phyloP scores from a whole-genome alignment of 768 basidiomycete genomes.

The Mycena indigotica region DNA sequence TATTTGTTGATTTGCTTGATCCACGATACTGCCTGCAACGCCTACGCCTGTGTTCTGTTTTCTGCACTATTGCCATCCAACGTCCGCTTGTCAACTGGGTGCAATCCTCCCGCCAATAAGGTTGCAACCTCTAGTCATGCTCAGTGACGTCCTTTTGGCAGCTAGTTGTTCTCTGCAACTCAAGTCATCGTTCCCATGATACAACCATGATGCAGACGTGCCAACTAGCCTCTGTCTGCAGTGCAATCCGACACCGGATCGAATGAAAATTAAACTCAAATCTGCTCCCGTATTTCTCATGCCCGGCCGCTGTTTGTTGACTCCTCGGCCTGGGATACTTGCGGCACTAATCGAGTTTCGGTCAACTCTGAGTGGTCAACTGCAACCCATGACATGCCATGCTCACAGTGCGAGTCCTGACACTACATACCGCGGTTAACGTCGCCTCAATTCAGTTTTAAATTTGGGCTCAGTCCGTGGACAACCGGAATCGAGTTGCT shows the following conservation, averaged over 20 bases:
- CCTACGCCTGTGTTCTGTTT: no score
- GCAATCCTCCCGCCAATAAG: neutral
- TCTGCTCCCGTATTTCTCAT: neutral
- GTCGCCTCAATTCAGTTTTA: neutral
- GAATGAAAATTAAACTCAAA: neutral
- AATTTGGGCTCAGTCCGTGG: no score
- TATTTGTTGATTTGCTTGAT: no score
- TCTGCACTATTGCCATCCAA: no score
- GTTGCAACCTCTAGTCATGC: neutral
- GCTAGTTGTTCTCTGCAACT: no score
- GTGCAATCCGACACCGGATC: neutral
- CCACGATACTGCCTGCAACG: no score
- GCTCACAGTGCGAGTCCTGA: neutral
- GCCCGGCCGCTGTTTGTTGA: no score
- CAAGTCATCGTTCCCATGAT: no score
- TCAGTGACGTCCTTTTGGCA: neutral
- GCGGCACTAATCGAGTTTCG: neutral
- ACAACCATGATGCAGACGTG: no score
- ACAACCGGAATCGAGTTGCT: no score
- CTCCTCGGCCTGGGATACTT: neutral
- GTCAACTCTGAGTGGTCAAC: neutral
- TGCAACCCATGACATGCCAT: neutral
- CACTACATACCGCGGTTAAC: neutral
- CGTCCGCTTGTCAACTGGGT: no score
- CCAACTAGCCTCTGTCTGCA: no score